These are phyloP conservation scores for Russula compacta DNA, from an alignment of 768 basidiomycete species.

Conservation along the genomic window DNA sequence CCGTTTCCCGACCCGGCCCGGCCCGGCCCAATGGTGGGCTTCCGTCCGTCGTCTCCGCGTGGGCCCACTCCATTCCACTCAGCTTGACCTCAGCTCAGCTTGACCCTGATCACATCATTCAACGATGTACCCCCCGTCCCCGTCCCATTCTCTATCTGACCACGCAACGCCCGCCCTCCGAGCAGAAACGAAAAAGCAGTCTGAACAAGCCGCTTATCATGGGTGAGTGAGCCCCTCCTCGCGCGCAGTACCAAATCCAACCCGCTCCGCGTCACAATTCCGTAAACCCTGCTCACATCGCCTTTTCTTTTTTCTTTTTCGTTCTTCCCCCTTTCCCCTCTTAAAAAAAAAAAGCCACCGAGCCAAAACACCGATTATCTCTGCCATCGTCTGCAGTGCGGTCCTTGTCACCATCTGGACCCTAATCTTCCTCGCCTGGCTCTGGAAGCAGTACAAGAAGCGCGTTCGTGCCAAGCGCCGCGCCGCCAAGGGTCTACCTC, in stretches of 20 bases:
- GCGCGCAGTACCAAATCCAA: too few species aligned
- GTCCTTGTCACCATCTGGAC: constrained; percentile 11
- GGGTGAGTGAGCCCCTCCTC: too few species aligned
- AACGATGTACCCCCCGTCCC: too few species aligned
- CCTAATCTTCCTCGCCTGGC: constrained; percentile 5
- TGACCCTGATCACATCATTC: too few species aligned
- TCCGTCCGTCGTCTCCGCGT: too few species aligned
- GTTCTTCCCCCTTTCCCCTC: not conserved
- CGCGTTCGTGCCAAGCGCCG: constrained; percentile 13
- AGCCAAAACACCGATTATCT: constrained; percentile 16
- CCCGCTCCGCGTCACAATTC: too few species aligned
- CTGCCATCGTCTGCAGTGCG: constrained; percentile 13
- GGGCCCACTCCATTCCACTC: not conserved
- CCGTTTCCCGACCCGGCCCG: not conserved
- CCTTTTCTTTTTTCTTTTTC: not conserved
- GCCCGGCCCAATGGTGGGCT: too few species aligned
- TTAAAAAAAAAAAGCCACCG: constrained; percentile 4
- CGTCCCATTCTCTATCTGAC: too few species aligned
- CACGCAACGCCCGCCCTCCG: too few species aligned
- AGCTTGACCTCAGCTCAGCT: too few species aligned
- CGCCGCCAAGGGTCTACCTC: constrained; percentile 5
- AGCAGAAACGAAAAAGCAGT: too few species aligned
- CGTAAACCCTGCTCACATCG: not conserved
- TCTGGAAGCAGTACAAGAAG: constrained; percentile 15
- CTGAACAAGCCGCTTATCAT: too few species aligned